phyloP scores from a whole-genome alignment of 1,284 basidiomycete species.

The Retiboletus fuscus region DNA sequence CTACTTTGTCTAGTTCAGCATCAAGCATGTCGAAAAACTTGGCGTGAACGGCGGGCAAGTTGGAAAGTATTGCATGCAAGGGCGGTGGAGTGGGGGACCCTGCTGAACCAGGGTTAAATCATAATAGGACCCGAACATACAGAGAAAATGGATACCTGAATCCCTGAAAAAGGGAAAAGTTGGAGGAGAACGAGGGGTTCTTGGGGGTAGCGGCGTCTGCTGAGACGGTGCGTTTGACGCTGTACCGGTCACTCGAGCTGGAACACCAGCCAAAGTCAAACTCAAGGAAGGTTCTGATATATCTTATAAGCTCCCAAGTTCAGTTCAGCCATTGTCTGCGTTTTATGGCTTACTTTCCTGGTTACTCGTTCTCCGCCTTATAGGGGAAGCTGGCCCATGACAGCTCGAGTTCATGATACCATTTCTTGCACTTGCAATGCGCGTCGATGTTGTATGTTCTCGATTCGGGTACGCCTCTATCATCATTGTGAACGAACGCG shows the following conservation, averaged over 20 bases:
- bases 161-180: constrained; percentile 39
- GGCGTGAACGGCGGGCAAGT: constrained; percentile 69
- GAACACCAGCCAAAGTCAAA: constrained; percentile 26
- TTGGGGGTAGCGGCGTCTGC: constrained; percentile 31
- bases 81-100: constrained; percentile 47
- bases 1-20: constrained; percentile 84
- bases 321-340: not conserved
- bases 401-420: not conserved
- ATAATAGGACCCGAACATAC: not conserved
- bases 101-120: not conserved
- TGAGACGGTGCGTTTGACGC: constrained; percentile 31
- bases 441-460: constrained; percentile 12
- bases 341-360: constrained; percentile 28
- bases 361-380: constrained; percentile 4
- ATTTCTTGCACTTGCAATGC: not conserved
- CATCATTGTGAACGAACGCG: not conserved
- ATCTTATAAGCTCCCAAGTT: not conserved
- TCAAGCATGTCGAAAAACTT: constrained; percentile 83
- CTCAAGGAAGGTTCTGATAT: constrained; percentile 33
- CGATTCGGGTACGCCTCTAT: constrained; percentile 10
- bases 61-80: constrained; percentile 63
- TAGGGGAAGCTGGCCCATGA: not conserved
- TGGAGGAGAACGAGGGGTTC: constrained; percentile 32
- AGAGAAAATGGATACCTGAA: constrained; percentile 20
- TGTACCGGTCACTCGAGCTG: constrained; percentile 22